Evolutionary conservation across 352 stramenopile genomes (phyloP).

Genomic region (Phytopythium helicoides): DNA sequence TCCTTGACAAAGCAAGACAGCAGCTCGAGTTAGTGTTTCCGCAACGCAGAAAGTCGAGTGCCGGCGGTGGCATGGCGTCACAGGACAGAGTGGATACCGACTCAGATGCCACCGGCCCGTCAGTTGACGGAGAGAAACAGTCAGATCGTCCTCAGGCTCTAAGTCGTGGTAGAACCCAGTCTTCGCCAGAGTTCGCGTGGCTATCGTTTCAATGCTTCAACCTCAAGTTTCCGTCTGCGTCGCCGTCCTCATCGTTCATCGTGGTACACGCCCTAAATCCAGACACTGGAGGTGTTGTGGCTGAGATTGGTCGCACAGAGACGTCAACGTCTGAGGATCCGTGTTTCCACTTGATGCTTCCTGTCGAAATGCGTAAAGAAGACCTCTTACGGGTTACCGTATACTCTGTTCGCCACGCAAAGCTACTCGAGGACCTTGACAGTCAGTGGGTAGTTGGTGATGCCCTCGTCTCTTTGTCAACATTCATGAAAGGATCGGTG

Average conservation of each 20-base stretch:
- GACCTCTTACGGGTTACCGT: constrained; percentile 63
- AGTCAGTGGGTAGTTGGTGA: constrained; percentile 77
- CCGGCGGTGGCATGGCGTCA: background rate
- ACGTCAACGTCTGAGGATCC: constrained; percentile 67
- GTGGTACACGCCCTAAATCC: constrained; percentile 60
- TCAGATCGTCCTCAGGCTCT: background rate
- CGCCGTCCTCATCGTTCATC: constrained; percentile 54
- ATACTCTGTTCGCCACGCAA: constrained; percentile 61
- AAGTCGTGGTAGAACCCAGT: background rate
- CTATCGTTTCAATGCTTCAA: constrained; percentile 86
- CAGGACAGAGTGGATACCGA: background rate
- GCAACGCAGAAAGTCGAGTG: background rate
- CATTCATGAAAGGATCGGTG: constrained; percentile 34
- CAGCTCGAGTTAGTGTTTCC: constrained; percentile 29
- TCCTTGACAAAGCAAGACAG: constrained; percentile 44
- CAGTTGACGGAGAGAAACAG: background rate
- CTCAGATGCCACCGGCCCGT: background rate
- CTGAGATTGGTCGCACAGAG: constrained; percentile 75
- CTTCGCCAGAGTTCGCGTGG: constrained; percentile 39
- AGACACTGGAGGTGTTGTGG: constrained; percentile 31
- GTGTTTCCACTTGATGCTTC: constrained; percentile 77
- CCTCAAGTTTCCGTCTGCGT: constrained; percentile 64
- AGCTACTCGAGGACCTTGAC: constrained; percentile 56
- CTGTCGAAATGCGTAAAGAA: constrained; percentile 50
- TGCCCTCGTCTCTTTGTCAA: constrained; percentile 43